Conservation (phyloP, 2,329 filamentous ascomycete species). For the Daldinia sp. region DNA sequence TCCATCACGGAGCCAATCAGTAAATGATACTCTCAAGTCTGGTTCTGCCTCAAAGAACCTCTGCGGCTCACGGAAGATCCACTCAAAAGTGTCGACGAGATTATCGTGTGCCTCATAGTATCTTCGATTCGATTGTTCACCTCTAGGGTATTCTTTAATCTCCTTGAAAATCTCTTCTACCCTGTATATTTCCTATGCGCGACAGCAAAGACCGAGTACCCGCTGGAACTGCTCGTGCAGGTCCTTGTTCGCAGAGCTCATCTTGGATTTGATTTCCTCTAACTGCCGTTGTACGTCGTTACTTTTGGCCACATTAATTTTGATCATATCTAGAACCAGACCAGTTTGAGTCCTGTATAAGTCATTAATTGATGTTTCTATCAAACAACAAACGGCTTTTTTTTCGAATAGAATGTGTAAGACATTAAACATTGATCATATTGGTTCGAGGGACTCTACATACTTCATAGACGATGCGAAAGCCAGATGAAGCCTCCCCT, state of each 20-base stretch:
- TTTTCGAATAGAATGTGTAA: no score
- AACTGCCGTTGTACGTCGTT: neutral
- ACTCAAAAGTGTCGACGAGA: neutral
- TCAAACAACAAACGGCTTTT: no score
- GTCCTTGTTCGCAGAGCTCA: neutral
- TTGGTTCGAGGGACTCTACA: neutral
- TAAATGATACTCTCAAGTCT: neutral
- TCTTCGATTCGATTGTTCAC: neutral
- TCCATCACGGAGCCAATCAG: neutral
- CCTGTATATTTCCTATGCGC: neutral
- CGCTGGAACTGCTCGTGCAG: neutral
- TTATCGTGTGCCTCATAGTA: neutral
- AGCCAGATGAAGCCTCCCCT: neutral
- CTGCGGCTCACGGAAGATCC: neutral
- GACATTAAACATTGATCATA: neutral
- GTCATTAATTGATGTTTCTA: neutral
- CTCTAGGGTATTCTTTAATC: neutral
- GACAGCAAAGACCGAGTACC: neutral
- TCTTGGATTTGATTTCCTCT: neutral
- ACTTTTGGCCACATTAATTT: neutral
- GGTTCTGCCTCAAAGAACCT: neutral
- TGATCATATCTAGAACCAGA: neutral
- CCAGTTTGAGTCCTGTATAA: neutral
- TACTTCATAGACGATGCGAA: neutral
- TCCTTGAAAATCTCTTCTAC: neutral